Evolutionary conservation across 192 early-diverging fungal genomes (phyloP).

Genomic region (Pilaira anomala): DNA sequence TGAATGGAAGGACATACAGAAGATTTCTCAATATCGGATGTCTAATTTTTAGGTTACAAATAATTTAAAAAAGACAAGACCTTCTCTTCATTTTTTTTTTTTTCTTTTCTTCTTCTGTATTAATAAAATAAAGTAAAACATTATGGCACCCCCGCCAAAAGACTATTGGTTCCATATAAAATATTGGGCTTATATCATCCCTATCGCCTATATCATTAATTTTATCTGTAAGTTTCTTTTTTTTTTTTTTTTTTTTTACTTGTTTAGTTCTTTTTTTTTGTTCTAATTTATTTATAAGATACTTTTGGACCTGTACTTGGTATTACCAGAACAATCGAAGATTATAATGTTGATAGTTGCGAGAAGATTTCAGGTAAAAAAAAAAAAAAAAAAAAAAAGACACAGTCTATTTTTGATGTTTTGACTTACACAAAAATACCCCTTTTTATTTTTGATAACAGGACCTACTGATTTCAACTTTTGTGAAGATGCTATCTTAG

Average conservation of each 20-base stretch:
- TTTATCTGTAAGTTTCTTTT: background rate
- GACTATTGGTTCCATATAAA: conserved; percentile 15
- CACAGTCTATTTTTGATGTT: background rate
- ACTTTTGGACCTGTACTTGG: background rate
- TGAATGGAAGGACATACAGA: conserved; percentile 1
- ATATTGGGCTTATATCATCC: background rate
- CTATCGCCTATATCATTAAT: background rate
- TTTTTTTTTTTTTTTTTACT: background rate
- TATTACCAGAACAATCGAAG: background rate
- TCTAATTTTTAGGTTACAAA: background rate
- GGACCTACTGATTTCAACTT: conserved; percentile 10
- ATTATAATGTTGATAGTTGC: background rate
- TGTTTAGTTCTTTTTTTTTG: too few relatives aligned
- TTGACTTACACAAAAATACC: background rate
- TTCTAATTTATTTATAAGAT: too few relatives aligned
- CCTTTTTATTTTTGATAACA: background rate
- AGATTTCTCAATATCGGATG: background rate
- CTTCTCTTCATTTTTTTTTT: background rate
- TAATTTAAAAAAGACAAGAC: background rate
- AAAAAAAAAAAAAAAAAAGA: background rate
- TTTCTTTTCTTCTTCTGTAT: background rate
- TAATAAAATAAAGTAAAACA: background rate
- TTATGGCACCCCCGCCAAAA: background rate
- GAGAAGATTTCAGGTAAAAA: conserved; percentile 7
- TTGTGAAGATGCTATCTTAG: conserved; percentile 20